These are phyloP conservation scores for Apiospora kogelbergensis DNA, from an alignment of 2,329 filamentous ascomycete genomes.

Conservation along the genomic window DNA sequence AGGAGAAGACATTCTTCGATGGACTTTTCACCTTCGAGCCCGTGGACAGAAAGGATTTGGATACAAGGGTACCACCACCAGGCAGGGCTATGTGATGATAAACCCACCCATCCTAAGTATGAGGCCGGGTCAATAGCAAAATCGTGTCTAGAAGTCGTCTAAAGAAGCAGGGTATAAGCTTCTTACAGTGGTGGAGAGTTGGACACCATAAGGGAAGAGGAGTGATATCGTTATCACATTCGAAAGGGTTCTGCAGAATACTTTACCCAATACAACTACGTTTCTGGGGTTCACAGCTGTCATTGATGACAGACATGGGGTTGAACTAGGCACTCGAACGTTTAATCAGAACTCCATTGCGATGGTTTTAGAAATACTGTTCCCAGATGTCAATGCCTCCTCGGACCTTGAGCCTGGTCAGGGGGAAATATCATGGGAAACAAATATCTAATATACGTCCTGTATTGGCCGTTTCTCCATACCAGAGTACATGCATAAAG, in stretches of 20 bases:
- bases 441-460: background rate
- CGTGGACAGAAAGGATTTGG: constrained; percentile 52
- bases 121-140: background rate
- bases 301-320: background rate
- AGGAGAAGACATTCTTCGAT: constrained; percentile 67
- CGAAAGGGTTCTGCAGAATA: background rate
- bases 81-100: background rate
- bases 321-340: no score
- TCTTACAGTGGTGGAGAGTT: background rate
- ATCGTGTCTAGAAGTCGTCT: background rate
- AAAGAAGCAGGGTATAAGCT: background rate
- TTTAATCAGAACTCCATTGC: background rate
- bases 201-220: background rate
- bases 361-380: background rate
- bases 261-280: background rate
- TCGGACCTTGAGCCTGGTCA: background rate
- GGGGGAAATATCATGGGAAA: background rate
- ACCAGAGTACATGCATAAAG: background rate
- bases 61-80: constrained; percentile 20
- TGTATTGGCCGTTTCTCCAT: background rate
- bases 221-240: background rate
- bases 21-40: constrained; percentile 82
- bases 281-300: background rate
- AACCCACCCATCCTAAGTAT: background rate
- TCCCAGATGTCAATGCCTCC: background rate